Base-by-base conservation (phyloP, 2,329 filamentous ascomycete species). In the Ophiostoma ulmi region DNA sequence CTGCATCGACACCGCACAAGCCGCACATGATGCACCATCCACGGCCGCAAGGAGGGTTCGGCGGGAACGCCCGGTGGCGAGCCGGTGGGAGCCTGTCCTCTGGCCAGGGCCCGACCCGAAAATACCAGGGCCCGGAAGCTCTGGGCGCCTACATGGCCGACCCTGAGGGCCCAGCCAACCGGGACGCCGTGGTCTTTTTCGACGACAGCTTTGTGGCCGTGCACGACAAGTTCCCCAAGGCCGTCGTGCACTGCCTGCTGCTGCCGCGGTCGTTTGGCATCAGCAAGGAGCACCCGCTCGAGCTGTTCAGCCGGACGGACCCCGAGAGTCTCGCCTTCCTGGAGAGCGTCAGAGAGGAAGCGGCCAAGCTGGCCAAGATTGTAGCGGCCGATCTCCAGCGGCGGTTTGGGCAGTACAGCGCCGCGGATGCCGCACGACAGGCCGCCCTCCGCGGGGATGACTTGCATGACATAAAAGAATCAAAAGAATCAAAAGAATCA, bases 201-300 rank as follows among this genome's bases (percentile, higher is more conserved):
- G 87, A 87, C 74, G 83, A 86, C n/a, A 81, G 88, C 72, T 92
- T 90, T 74, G 91, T 94, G 68, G 86, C 89, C 26, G 91, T 98
- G 78, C 85, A 90, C 75, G 95, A 99, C 81, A 83, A 88, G 73
- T 99, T 88, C 77, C 94, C 95, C 10, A 99, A 98, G 80, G 87
- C 91, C 3, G 88, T 87, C 3, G 84, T 97, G 4, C 95, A 99
- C 81, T 85, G 92, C 1, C 90, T 99, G 2, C 87, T 98, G n/a
- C 87, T 98, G 5, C 92, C 94, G 7, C 90, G 94, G 68, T 87
- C 90, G 58, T 77, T 83, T 0, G 76, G 78, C 2, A 87, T 88
- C 77, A 87, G 84, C 75, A 80, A 84, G 6, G 81, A 88, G 13
- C 91, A 97, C 75, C 94, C 94, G 0, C 90, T 91, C 26, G 92